phyloP scores from a whole-genome alignment of 345 rosid genomes.

The Moricandia moricandioides region DNA sequence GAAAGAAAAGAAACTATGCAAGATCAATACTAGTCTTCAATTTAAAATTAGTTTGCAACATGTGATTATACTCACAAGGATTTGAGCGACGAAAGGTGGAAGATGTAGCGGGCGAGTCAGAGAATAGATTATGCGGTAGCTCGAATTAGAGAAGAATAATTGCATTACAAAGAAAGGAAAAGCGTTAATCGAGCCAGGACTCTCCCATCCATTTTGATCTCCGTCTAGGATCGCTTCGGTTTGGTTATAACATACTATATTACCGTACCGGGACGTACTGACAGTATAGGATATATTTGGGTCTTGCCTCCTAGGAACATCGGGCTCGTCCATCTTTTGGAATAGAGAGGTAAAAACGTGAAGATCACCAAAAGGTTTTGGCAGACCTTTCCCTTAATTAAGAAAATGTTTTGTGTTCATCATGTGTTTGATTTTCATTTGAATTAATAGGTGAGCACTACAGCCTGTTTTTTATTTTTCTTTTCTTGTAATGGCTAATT shows the following conservation, averaged over 20 bases:
- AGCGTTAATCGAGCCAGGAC: not conserved
- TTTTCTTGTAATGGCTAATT: slow-evolving; percentile 27
- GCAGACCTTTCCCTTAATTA: not conserved
- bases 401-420: slow-evolving; percentile 1
- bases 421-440: not conserved
- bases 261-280: slow-evolving; percentile 8
- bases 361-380: not conserved
- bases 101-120: slow-evolving; percentile 18
- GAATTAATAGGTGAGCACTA: slow-evolving; percentile 23
- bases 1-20: not conserved
- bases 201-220: slow-evolving; percentile 2
- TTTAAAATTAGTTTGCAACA: not conserved
- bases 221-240: not conserved
- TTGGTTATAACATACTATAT: slow-evolving; percentile 21
- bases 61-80: slow-evolving; percentile 30
- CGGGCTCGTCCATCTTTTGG: not conserved
- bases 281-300: too few species aligned
- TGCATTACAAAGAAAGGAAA: slow-evolving; percentile 26
- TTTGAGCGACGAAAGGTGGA: slow-evolving; percentile 40
- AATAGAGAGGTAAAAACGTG: not conserved
- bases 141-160: slow-evolving; percentile 20
- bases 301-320: not conserved
- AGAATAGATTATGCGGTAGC: slow-evolving; percentile 11
- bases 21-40: not conserved
- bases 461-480: not conserved